These are phyloP conservation scores for Breynia disticha DNA, from an alignment of 441 rosid species.

Conservation along the genomic window DNA sequence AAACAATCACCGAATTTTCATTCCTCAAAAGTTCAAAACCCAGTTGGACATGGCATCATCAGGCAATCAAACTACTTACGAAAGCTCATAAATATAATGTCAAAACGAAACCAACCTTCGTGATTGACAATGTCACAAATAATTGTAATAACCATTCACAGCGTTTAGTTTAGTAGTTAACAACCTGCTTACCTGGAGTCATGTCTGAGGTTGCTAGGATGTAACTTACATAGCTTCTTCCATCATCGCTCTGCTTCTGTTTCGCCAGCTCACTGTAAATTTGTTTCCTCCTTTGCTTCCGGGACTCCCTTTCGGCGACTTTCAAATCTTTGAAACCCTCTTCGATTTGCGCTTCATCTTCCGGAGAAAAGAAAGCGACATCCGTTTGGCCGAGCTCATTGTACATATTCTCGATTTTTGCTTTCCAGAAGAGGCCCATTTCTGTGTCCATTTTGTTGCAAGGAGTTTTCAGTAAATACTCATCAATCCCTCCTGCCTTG, in stretches of 20 bases:
- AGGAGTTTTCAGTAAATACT: conserved; percentile 87
- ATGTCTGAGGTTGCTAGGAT: conserved; percentile 31
- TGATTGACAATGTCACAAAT: too few relatives aligned
- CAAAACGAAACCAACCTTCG: too few relatives aligned
- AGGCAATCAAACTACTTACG: too few relatives aligned
- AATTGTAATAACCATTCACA: too few relatives aligned
- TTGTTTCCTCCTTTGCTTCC: conserved; percentile 47
- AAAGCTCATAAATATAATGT: too few relatives aligned
- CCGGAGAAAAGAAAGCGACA: conserved; percentile 59
- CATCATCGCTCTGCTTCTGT: conserved; percentile 32
- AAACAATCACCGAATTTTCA: too few relatives aligned
- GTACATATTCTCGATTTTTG: conserved; percentile 79
- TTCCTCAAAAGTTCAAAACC: too few relatives aligned
- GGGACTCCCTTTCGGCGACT: conserved; percentile 51
- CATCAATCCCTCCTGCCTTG: conserved; percentile 97
- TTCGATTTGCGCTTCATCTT: conserved; percentile 73
- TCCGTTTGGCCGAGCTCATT: conserved; percentile 71
- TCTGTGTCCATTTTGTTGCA: conserved; percentile 92
- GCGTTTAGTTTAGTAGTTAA: conserved; percentile 7
- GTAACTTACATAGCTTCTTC: conserved; percentile 14
- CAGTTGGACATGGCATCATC: too few relatives aligned
- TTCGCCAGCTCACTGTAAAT: conserved; percentile 32
- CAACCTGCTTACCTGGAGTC: conserved; percentile 22
- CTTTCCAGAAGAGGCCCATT: conserved; percentile 82
- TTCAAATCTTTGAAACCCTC: conserved; percentile 70